These are phyloP conservation scores for Tetrahymena malaccensis DNA, from an alignment of 73 alveolate species.

Conservation along the genomic window DNA sequence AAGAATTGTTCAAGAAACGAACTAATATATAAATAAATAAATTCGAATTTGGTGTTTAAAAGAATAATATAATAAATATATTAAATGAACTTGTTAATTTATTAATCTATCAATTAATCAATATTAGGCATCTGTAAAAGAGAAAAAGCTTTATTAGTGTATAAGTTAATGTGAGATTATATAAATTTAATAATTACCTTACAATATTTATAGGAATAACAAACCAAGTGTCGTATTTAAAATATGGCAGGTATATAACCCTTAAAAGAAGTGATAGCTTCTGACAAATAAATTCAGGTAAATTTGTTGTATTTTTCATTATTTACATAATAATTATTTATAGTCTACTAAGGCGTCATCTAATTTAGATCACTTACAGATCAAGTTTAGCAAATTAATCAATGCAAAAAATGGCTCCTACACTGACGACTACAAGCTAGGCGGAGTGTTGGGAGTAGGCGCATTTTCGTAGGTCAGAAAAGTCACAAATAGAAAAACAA, in stretches of 20 bases:
- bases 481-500: slow-evolving; percentile 43
- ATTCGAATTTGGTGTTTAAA: not conserved
- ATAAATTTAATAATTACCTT: not conserved
- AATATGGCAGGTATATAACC: not conserved
- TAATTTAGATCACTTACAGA: slow-evolving; percentile 10
- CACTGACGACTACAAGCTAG: slow-evolving; percentile 33
- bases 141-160: not conserved
- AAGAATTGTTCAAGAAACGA: no score
- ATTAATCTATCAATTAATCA: no score
- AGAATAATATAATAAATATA: not conserved
- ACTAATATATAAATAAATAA: no score
- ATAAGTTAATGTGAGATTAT: not conserved
- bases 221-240: not conserved
- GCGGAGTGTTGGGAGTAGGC: slow-evolving; percentile 48
- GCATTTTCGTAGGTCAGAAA: slow-evolving; percentile 45
- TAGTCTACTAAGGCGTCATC: not conserved
- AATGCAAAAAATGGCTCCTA: slow-evolving; percentile 25
- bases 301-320: not conserved
- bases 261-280: not conserved
- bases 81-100: not conserved
- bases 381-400: slow-evolving; percentile 33
- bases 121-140: not conserved
- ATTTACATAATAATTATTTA: not conserved
- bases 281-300: not conserved
- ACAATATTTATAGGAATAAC: not conserved